Conservation (phyloP, 2,329 filamentous ascomycete species). For the Davidsoniella virescens region DNA sequence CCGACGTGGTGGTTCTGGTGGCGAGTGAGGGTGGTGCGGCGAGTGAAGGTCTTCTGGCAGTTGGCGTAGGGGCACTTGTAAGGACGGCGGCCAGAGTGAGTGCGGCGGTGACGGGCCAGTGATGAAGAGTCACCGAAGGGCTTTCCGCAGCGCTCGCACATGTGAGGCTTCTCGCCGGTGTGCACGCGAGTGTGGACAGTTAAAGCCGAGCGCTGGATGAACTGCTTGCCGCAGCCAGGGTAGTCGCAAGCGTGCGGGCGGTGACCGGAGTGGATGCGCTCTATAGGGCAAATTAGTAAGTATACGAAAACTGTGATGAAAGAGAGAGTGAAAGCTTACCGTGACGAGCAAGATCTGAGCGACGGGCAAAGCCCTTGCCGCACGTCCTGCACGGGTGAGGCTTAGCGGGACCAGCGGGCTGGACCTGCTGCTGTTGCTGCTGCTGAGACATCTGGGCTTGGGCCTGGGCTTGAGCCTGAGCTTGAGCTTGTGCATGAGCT, state of each 20-base stretch:
- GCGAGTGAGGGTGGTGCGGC: constrained; percentile 82
- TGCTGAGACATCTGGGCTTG: constrained; percentile 16
- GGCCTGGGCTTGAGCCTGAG: constrained; percentile 17
- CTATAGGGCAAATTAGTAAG: constrained; percentile 34
- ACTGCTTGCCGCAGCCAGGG: constrained; percentile 79
- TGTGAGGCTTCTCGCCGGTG: constrained; percentile 95
- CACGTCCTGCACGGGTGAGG: constrained; percentile 83
- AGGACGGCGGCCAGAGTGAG: constrained; percentile 86
- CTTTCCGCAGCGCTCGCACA: constrained; percentile 95
- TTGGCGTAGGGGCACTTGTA: constrained; percentile 97
- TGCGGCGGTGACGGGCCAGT: constrained; percentile 78
- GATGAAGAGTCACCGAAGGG: constrained; percentile 95
- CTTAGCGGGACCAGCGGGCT: constrained; percentile 29
- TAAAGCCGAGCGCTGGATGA: constrained; percentile 89
- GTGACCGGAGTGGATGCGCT: constrained; percentile 86
- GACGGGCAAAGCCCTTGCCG: constrained; percentile 76
- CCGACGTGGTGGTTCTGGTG: constrained; percentile 95
- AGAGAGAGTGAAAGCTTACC: constrained; percentile 40
- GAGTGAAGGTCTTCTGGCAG: constrained; percentile 96
- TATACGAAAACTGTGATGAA: neutral
- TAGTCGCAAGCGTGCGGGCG: constrained; percentile 87
- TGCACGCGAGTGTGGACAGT: constrained; percentile 93
- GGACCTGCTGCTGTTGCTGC: constrained; percentile 18
- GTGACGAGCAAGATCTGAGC: constrained; percentile 87
- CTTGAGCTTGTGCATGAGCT: neutral